Conservation (phyloP, 805 yeast genomes). For the Wickerhamiella dianesei region DNA sequence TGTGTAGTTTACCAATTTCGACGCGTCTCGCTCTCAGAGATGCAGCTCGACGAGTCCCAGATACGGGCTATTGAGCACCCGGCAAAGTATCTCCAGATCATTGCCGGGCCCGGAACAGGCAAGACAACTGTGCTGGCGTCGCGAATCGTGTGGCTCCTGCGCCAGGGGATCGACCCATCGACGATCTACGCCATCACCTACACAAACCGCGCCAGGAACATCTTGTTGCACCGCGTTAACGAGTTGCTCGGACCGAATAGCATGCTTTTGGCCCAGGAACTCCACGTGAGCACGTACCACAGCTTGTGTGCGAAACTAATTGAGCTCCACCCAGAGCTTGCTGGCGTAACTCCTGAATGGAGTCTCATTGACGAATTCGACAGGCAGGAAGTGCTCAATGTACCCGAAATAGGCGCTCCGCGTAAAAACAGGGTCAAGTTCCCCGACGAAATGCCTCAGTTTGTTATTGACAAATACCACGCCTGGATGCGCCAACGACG, state of each 20-base stretch:
- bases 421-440: neutral
- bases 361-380: constrained; percentile 60
- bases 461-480: constrained; percentile 40
- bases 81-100: constrained; percentile 34
- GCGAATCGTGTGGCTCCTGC: constrained; percentile 59
- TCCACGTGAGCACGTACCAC: constrained; percentile 62
- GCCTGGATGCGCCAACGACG: constrained; percentile 29
- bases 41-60: constrained; percentile 30
- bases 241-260: constrained; percentile 1
- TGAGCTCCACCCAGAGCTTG: constrained; percentile 30
- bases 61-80: constrained; percentile 32
- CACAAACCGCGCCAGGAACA: constrained; percentile 82
- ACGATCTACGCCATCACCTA: constrained; percentile 76
- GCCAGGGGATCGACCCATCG: constrained; percentile 41
- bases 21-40: neutral
- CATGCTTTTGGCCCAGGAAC: constrained; percentile 7
- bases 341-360: constrained; percentile 28
- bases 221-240: constrained; percentile 53
- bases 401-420: constrained; percentile 1
- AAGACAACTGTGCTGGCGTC: constrained; percentile 76
- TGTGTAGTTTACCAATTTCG: too few relatives aligned
- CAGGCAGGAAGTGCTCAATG: constrained; percentile 20
- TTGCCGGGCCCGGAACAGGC: constrained; percentile 58
- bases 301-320: constrained; percentile 60
- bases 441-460: neutral